Evolutionary conservation across 345 rosid genomes (phyloP), one percentile per base, ranked within the genome.

Genomic region (Syzygium grande): DNA sequence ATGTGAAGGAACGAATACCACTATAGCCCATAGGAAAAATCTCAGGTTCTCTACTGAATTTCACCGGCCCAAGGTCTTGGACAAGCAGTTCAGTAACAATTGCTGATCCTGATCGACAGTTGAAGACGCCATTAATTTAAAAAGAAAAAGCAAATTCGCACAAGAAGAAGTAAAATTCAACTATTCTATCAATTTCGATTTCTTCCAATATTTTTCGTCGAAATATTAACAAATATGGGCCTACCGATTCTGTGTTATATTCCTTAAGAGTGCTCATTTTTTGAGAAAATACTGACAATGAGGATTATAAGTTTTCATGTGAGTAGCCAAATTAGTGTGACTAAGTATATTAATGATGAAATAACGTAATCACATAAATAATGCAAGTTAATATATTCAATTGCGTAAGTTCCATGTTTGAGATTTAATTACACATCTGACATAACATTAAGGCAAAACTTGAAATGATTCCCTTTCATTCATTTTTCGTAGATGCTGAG

Each of bases 1-100:
- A 2, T 21, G 38, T 1, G 23, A 65, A 30, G 78, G 78, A 30
- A 30, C 43, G 11, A 65, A 30, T 16, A 10, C 22, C 43, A 19
- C 46, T 25, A 68, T 19, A 22, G 80, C 25, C 49, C 80, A 19
- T 34, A 19, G 80, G 80, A 9, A 9, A 73, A 4, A 1, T 73
- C 80, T 5, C 9, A 17, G 11, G 11, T 8, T 34, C 11, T 68
- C 46, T 30, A 22, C 22, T 0, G 43, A 65, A 65, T 65, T 9
- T 30, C 65, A 59, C 65, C 8, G 98, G 87, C 96, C 99, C 22
- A 95, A 95, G 85, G 96, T 95, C 65, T 98, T 97, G 86, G 94
- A 91, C 89, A 97, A 92, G 93, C 98, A 96, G 86, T 94, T 95
- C 77, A 95, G 93, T 9, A 97, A 93, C 98, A 98, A 96, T 68